Conservation (phyloP, 1,139 yeast species). For the Candida tropicalis region DNA sequence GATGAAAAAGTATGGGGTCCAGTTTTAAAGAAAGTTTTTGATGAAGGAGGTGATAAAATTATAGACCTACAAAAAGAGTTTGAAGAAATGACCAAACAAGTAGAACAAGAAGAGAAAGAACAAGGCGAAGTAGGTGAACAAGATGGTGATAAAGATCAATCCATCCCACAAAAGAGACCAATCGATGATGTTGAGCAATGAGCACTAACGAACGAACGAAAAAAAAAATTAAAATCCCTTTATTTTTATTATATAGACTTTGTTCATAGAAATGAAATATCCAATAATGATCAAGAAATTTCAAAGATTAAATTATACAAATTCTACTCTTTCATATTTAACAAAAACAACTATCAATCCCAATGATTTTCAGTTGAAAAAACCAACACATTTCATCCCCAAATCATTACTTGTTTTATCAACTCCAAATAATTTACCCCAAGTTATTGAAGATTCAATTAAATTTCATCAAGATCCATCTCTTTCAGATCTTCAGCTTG, state of each 20-base stretch:
- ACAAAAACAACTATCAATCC: constrained; percentile 27
- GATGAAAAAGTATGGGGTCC: constrained; percentile 70
- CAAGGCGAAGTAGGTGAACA: neutral
- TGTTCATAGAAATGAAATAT: neutral
- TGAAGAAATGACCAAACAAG: constrained; percentile 14
- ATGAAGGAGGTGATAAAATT: constrained; percentile 32
- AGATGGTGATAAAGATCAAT: constrained; percentile 3
- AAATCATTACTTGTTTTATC: constrained; percentile 37
- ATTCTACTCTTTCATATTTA: constrained; percentile 5
- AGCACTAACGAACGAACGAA: constrained; percentile 5
- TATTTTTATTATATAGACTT: neutral
- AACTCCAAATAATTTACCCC: constrained; percentile 46
- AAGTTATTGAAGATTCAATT: constrained; percentile 36
- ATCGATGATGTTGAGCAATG: constrained; percentile 28
- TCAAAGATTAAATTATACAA: constrained; percentile 7
- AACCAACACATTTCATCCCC: constrained; percentile 21
- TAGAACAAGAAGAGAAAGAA: constrained; percentile 1
- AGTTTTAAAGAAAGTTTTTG: constrained; percentile 55
- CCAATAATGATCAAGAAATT: constrained; percentile 8
- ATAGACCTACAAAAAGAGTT: constrained; percentile 28
- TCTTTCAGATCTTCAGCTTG: constrained; percentile 37
- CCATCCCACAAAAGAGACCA: constrained; percentile 25
- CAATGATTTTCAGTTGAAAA: constrained; percentile 13
- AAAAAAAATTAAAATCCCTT: constrained; percentile 3
- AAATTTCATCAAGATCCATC: constrained; percentile 24